A percentile compares a stretch with the other conserved stretches of the same genome.
Conservation (phyloP, 768 basidiomycete species). For the Auriscalpium microsporum region DNA sequence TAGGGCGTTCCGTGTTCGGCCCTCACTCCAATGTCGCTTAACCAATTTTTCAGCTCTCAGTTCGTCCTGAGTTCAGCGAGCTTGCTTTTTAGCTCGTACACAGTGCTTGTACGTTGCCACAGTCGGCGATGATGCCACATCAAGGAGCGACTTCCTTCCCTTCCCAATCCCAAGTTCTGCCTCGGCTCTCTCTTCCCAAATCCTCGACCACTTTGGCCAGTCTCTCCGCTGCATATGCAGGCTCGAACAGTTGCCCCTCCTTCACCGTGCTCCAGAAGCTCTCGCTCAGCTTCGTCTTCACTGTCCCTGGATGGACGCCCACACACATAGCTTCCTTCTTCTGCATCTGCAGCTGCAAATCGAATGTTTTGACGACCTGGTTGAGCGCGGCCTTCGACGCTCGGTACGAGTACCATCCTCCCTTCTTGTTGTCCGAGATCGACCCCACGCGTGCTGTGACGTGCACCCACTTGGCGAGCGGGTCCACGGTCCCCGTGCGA, state of each 20-base stretch:
- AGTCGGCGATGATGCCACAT: background rate
- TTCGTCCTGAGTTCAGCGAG: constrained; percentile 30
- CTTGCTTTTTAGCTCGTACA: background rate
- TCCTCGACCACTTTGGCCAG: constrained; percentile 37
- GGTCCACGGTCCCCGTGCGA: constrained; percentile 7
- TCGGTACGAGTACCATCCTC: constrained; percentile 59
- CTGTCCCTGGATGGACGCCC: constrained; percentile 52
- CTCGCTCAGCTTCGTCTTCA: constrained; percentile 51
- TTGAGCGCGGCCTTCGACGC: constrained; percentile 57
- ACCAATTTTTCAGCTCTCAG: constrained; percentile 50
- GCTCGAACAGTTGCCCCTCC: constrained; percentile 36
- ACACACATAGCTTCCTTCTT: constrained; percentile 41
- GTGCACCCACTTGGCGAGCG: constrained; percentile 51
- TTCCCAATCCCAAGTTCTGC: constrained; percentile 51
- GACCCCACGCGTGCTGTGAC: constrained; percentile 52
- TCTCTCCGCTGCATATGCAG: constrained; percentile 40
- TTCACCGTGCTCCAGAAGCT: constrained; percentile 39
- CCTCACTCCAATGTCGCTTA: constrained; percentile 40
- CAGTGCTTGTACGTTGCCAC: background rate
- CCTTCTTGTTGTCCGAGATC: constrained; percentile 46
- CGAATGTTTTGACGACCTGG: constrained; percentile 53
- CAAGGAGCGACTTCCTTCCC: constrained; percentile 37
- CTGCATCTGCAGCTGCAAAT: constrained; percentile 42
- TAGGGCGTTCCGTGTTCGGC: constrained; percentile 57
- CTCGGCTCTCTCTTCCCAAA: constrained; percentile 33